phyloP scores from a whole-genome alignment of 2,329 filamentous ascomycete species.

The Onygenales sp. region DNA sequence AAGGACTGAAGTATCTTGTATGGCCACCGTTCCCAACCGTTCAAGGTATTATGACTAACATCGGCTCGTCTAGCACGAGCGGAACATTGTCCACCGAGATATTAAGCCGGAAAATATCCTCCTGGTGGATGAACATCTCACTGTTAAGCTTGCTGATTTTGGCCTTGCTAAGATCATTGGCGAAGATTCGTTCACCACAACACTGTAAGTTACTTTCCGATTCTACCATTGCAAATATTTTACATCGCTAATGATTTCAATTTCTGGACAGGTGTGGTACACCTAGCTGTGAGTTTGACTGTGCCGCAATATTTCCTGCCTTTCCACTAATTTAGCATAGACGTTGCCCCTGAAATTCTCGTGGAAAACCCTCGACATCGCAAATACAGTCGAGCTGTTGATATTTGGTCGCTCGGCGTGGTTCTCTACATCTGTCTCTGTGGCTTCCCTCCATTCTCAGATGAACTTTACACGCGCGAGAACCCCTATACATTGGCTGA shows the following conservation, averaged over 20 bases:
- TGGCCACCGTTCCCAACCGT: conserved; percentile 22
- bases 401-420: conserved; percentile 95
- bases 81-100: conserved; percentile 93
- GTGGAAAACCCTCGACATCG: conserved; percentile 64
- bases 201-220: conserved; percentile 48
- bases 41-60: not conserved
- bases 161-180: conserved; percentile 97
- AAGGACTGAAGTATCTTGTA: conserved; percentile 91
- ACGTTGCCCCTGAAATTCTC: conserved; percentile 92
- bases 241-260: conserved; percentile 15
- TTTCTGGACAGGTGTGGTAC: conserved; percentile 58
- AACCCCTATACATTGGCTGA: conserved; percentile 81
- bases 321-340: conserved; percentile 21
- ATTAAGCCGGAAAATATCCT: conserved; percentile 98
- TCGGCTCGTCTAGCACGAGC: conserved; percentile 58
- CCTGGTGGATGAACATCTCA: conserved; percentile 71
- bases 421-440: conserved; percentile 96
- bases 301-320: not conserved
- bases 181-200: conserved; percentile 95
- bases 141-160: conserved; percentile 91
- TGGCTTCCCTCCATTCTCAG: conserved; percentile 93
- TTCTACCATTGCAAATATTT: not conserved
- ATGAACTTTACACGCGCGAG: conserved; percentile 72
- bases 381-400: conserved; percentile 88
- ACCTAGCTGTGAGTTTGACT: conserved; percentile 58